Conservation (phyloP, 2,329 filamentous ascomycete genomes). For the Seiridium cupressi region DNA sequence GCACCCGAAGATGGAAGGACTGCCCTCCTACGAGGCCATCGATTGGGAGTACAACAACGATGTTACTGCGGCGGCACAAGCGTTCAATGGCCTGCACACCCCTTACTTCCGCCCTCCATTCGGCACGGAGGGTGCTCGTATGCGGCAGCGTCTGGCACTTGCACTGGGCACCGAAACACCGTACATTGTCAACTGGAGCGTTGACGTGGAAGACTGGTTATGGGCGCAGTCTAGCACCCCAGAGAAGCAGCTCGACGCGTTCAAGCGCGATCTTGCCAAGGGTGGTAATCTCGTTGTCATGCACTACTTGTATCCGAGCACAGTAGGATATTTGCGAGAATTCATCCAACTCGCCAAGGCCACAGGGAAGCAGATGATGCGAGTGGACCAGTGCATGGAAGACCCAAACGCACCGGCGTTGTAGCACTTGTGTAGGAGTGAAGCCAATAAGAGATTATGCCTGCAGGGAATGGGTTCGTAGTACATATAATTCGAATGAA, state of each 20-base stretch:
- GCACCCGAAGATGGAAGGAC: constrained; percentile 64
- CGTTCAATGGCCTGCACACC: constrained; percentile 32
- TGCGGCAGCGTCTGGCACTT: constrained; percentile 59
- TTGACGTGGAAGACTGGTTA: constrained; percentile 70
- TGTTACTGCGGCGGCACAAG: constrained; percentile 43
- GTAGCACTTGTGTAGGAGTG: background rate
- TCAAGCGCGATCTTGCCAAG: constrained; percentile 59
- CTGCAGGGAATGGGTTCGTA: too few species aligned
- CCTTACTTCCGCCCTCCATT: constrained; percentile 69
- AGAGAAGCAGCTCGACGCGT: constrained; percentile 65
- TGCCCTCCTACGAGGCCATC: constrained; percentile 49
- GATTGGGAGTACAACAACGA: constrained; percentile 63
- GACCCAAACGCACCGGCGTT: constrained; percentile 21
- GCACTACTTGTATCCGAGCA: constrained; percentile 66
- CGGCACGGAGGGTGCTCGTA: constrained; percentile 65
- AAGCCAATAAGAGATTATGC: too few species aligned
- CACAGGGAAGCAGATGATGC: constrained; percentile 63
- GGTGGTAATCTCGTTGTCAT: constrained; percentile 66
- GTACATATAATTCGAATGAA: too few species aligned
- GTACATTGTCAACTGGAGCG: constrained; percentile 65
- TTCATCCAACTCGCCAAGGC: constrained; percentile 65
- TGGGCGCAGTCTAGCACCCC: constrained; percentile 63
- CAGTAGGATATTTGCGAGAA: constrained; percentile 61
- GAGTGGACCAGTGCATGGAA: constrained; percentile 65
- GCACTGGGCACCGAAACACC: constrained; percentile 48